phyloP scores from a whole-genome alignment of 2,329 filamentous ascomycete genomes.

The Colletotrichum agaves region DNA sequence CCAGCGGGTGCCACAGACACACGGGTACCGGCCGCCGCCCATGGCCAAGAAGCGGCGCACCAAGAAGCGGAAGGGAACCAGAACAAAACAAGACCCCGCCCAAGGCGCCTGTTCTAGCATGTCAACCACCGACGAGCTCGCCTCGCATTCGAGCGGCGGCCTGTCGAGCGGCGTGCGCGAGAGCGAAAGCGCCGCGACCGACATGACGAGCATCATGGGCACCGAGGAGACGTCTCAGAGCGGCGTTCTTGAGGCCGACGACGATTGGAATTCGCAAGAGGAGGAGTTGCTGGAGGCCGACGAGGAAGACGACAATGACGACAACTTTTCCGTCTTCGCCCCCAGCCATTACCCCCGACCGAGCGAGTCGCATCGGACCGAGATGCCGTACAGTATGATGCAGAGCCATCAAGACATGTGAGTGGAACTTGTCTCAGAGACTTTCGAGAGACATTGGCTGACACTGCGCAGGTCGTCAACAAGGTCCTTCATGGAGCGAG shows the following conservation, averaged over 20 bases:
- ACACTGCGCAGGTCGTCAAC: slow-evolving; percentile 53
- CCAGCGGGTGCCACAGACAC: slow-evolving; percentile 32
- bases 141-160: slow-evolving; percentile 48
- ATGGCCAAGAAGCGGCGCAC: slow-evolving; percentile 50
- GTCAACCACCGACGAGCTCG: slow-evolving; percentile 47
- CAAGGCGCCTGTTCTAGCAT: slow-evolving; percentile 40
- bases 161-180: slow-evolving; percentile 45
- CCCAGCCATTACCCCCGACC: slow-evolving; percentile 52
- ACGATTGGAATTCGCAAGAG: slow-evolving; percentile 33
- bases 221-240: slow-evolving; percentile 46
- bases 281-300: slow-evolving; percentile 41
- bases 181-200: slow-evolving; percentile 49
- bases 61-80: slow-evolving; percentile 44
- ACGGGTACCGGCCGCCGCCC: slow-evolving; percentile 40
- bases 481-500: slow-evolving; percentile 59
- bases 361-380: slow-evolving; percentile 48
- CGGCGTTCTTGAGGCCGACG: slow-evolving; percentile 40
- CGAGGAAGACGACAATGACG: slow-evolving; percentile 48
- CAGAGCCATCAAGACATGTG: slow-evolving; percentile 53
- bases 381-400: slow-evolving; percentile 46
- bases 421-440: slow-evolving; percentile 41
- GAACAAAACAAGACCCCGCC: slow-evolving; percentile 36
- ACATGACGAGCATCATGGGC: slow-evolving; percentile 51
- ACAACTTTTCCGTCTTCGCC: slow-evolving; percentile 57
- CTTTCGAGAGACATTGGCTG: slow-evolving; percentile 33